These are phyloP conservation scores for Nemania sp. DNA, from an alignment of 2,329 filamentous ascomycete genomes.

Conservation along the genomic window DNA sequence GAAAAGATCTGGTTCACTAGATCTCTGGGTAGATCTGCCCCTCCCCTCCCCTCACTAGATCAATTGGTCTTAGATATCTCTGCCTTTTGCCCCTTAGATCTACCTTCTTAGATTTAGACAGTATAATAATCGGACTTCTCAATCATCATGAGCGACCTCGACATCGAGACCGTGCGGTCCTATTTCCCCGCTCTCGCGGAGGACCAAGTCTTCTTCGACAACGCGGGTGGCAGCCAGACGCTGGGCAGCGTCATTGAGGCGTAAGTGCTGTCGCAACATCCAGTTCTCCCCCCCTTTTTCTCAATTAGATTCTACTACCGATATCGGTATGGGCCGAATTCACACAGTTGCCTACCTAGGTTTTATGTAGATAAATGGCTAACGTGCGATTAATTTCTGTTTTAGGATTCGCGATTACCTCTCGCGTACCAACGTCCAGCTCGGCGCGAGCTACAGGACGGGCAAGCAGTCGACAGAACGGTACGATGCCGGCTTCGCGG, in stretches of 20 bases:
- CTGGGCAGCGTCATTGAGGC: constrained; percentile 67
- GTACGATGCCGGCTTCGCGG: constrained; percentile 63
- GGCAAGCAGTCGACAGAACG: constrained; percentile 61
- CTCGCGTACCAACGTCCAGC: constrained; percentile 70
- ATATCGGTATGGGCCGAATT: too few species aligned
- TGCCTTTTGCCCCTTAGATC: too few species aligned
- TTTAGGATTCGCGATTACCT: constrained; percentile 71
- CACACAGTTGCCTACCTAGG: too few species aligned
- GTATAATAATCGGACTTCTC: background rate
- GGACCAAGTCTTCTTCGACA: constrained; percentile 74
- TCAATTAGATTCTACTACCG: too few species aligned
- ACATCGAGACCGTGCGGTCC: constrained; percentile 58
- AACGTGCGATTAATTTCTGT: too few species aligned
- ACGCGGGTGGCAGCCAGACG: constrained; percentile 75
- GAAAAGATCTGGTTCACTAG: background rate
- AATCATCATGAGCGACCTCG: constrained; percentile 45
- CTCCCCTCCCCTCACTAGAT: background rate
- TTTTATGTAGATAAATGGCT: too few species aligned
- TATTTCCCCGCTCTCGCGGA: constrained; percentile 70
- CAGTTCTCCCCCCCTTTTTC: too few species aligned
- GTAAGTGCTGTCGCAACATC: constrained; percentile 47
- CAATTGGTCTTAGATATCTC: too few species aligned
- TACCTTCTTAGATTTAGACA: too few species aligned
- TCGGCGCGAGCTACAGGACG: constrained; percentile 70
- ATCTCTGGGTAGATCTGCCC: background rate